phyloP scores from a whole-genome alignment of 164 flowering plant species.

The Annona cherimola region DNA sequence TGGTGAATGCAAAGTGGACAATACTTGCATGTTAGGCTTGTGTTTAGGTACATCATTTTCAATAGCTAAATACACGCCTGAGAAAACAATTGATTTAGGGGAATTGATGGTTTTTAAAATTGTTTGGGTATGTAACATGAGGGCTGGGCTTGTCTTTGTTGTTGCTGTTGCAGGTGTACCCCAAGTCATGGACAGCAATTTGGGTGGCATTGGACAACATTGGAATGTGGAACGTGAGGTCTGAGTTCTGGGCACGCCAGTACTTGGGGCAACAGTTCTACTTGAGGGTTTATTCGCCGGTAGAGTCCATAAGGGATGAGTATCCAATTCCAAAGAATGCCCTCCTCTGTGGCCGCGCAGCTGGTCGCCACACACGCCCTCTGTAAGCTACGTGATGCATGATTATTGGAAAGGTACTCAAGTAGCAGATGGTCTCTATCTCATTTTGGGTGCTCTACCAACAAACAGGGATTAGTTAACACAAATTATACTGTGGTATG shows the following conservation, averaged over 20 bases:
- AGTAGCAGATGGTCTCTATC: background rate
- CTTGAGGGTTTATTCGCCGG: conserved; percentile 59
- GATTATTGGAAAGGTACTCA: background rate
- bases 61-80: too few species aligned
- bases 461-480: too few species aligned
- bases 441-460: conserved; percentile 1
- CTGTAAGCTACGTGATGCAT: conserved; percentile 3
- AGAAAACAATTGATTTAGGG: too few species aligned
- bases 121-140: too few species aligned
- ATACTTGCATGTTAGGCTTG: too few species aligned
- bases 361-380: conserved; percentile 26
- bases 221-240: conserved; percentile 91
- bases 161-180: conserved; percentile 60
- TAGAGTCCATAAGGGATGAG: conserved; percentile 53
- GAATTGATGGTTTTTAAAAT: too few species aligned
- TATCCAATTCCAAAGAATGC: conserved; percentile 66
- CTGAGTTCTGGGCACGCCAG: conserved; percentile 68
- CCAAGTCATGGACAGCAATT: conserved; percentile 80
- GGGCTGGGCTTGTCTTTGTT: background rate
- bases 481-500: background rate
- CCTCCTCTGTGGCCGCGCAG: conserved; percentile 65
- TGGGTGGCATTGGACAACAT: conserved; percentile 70
- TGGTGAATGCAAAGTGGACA: too few species aligned
- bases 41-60: too few species aligned
- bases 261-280: conserved; percentile 84